Evolutionary conservation across 208 protist species (phyloP), one percentile per base, ranked within the genome.

Genomic region (Endotrypanum monterogeii): DNA sequence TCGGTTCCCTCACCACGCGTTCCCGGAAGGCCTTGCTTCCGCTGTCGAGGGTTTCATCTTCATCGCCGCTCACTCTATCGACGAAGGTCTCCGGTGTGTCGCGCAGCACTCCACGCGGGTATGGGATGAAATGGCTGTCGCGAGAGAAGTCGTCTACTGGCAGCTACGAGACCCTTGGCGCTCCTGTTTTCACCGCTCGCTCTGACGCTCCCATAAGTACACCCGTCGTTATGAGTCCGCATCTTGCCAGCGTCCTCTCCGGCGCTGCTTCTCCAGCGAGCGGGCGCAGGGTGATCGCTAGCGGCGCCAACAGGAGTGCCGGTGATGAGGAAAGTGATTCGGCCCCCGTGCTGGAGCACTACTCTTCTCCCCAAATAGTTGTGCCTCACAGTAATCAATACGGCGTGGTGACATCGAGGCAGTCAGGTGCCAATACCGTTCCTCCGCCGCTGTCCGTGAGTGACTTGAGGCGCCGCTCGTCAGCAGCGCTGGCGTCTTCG

Each of bases 261-360:
- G 41, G 16, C 35, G n/a, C 41, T 6, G 25, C 41, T 51, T 9
- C 65, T 48, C 5, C 65, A 50, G 65, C 14, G 37, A 70, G 46
- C 65, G 41, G 30, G 48, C 28, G 50, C 28, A 32, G 28, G 28
- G 50, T 30, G 50, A 56, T 14, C 23, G 28, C 23, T 35, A 37
- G 2, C 37, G 35, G 48, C 14, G 39, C 44, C 16, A 46, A n/a
- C 37, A 39, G 56, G 30, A 32, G 0, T 16, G n/a, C n/a, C 4
- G 44, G 65, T 50, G 69, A 55, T 12, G 61, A 60, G 37, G 44
- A 41, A 30, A 44, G 46, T 39, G 39, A 44, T 18, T 58, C 62
- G 18, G 74, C 69, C 3, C 75, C 75, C 2, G 69, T 80, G 54
- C 62, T 74, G 44, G 5, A 20, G 44, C 74, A 80, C 75, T 41